Evolutionary conservation across 2,329 filamentous ascomycete species (phyloP), one percentile per base, ranked within the genome.

Genomic region (Lachnellula hyalina): DNA sequence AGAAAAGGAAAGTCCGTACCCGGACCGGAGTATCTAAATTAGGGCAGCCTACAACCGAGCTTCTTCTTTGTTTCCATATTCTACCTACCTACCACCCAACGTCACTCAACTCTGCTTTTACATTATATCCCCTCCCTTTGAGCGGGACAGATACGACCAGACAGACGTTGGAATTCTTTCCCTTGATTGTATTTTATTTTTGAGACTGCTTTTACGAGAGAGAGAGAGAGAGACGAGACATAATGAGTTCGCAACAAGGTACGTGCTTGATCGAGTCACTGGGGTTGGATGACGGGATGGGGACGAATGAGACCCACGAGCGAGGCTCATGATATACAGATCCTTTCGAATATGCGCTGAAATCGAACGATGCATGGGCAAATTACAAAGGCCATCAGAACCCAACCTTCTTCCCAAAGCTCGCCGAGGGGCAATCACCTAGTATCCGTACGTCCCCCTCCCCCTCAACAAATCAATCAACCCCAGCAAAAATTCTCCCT

Each of bases 321-420:
- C 3, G 36, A 40, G n/a, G 36, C 36, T 40, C 14, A 40, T 40
- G 36, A 40, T 14, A 40, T 40, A 14, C 28, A 62, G 63, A 66
- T 45, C 51, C 56, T 14, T 85, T 85, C 66, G 73, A 79, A 62
- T 79, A 81, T 66, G 83, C 84, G 57, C 72, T 91, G 64, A 79
- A 79, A 72, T 82, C 80, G 64, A 91, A 91, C 74, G 80, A 82
- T 61, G 77, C 83, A 61, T 92, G 87, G 85, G 84, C 85, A 38
- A 75, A 79, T 55, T 81, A 85, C 63, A 85, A 84, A 61, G 72
- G 78, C 49, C 76, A 83, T 60, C 77, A 84, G 64, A 83, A 91
- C 61, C 87, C 89, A 1, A 76, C 82, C 15, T 85, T 90, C 74
- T 90, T 93, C 74, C 74, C 80, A 47, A 82, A 78, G 56, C 77